Base-by-base conservation (phyloP, 2,329 filamentous ascomycete genomes). In the Ascocoryne sarcoides region DNA sequence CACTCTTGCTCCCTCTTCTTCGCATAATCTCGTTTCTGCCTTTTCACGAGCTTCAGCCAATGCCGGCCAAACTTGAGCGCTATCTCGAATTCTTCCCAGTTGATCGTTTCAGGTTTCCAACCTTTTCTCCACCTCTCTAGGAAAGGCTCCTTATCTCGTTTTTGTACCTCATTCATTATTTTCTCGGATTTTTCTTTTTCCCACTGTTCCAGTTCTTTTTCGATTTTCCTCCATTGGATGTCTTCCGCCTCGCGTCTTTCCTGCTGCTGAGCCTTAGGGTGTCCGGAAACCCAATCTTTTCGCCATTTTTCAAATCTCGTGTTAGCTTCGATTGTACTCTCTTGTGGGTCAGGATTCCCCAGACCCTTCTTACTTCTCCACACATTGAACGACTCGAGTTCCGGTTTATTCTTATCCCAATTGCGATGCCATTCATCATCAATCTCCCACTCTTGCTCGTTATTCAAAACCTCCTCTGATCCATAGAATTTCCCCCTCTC, bases 401-500 rank as follows among this genome's bases (percentile, higher is more conserved):
- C 34, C 7, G 20, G 21, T 36, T 28, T 21, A 23, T 36, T 26
- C 34, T 29, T 16, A 28, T 15, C 34, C 34, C 19, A 2, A 19
- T 20, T 23, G 5, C 12, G 4, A 31, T 31, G 29, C 29, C 29
- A 31, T 15, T 12, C 18, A 36, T 26, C 4, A 15, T 31, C 34
- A 23, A 10, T 16, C 20, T 36, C 34, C 34, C 34, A 36, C 34
- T 26, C 17, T 29, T 36, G 34, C 17, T 36, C 28, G 20, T 28
- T 36, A 26, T 36, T 16, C 34, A 36, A 36, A 9, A 36, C 10
- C 5, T 36, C 34, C 17, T 36, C 34, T 1, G 34, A 36, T n/a
- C 34, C 34, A 36, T 23, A 36, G 21, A 36, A 36, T 19, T 36
- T 36, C 34, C 20, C 34, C n/a, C n/a, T 36, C 19, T 36, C 7